A percentile compares a stretch with the other conserved stretches of the same genome.
Evolutionary conservation across 805 yeast genomes (phyloP).

Genomic region (Priceomyces medius): DNA sequence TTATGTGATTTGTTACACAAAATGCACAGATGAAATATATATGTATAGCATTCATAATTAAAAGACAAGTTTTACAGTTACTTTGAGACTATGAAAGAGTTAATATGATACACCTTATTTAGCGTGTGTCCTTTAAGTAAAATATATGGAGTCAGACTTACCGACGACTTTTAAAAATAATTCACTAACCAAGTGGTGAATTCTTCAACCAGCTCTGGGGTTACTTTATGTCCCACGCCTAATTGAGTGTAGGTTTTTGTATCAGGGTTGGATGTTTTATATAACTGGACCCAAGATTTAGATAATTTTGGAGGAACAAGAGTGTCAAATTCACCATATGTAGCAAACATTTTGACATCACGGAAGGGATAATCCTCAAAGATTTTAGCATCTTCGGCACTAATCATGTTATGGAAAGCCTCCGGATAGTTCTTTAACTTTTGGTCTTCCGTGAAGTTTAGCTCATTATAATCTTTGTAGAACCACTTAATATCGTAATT

Average conservation of each 20-base stretch:
- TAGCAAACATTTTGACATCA: constrained; percentile 33
- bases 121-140: background rate
- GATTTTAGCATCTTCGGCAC: constrained; percentile 27
- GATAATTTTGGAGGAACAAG: constrained; percentile 37
- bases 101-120: background rate
- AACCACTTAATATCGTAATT: constrained; percentile 30
- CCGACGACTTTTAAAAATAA: background rate
- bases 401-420: constrained; percentile 29
- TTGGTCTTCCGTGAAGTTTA: constrained; percentile 28
- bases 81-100: no score
- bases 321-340: constrained; percentile 35
- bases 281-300: constrained; percentile 31
- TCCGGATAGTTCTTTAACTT: constrained; percentile 27
- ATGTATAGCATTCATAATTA: no score
- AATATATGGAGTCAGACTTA: background rate
- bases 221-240: constrained; percentile 33
- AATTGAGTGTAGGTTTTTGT: constrained; percentile 29
- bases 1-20: background rate
- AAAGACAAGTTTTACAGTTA: no score
- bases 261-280: constrained; percentile 21
- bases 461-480: constrained; percentile 33
- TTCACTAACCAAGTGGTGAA: constrained; percentile 33
- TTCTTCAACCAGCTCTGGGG: constrained; percentile 32
- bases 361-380: constrained; percentile 34
- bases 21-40: no score